Conservation (phyloP, 192 early-diverging fungal species). For the Anaeromyces robustus region DNA sequence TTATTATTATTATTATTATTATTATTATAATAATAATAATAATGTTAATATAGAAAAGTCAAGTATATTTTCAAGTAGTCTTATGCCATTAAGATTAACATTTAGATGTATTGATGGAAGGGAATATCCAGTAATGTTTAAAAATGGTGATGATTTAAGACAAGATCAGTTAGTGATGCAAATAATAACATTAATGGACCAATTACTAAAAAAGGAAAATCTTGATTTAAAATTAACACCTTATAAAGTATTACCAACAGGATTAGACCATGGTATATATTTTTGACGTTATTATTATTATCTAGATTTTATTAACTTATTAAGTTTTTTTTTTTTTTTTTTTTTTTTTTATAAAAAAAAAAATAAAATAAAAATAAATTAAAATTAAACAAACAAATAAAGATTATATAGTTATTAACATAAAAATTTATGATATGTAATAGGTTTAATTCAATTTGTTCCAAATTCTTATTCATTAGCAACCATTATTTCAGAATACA, state of each 20-base stretch:
- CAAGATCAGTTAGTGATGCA: slow-evolving; percentile 99
- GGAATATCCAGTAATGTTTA: slow-evolving; percentile 92
- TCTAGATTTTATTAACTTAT: too few species aligned
- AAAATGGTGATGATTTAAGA: slow-evolving; percentile 89
- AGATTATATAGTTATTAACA: not conserved
- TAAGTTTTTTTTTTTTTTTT: too few species aligned
- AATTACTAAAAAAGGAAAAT: slow-evolving; percentile 85
- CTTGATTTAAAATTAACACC: slow-evolving; percentile 84
- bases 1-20: not conserved
- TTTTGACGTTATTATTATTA: too few species aligned
- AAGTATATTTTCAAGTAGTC: slow-evolving; percentile 75
- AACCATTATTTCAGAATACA: slow-evolving; percentile 70
- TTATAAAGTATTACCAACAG: slow-evolving; percentile 91
- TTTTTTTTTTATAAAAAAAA: too few species aligned
- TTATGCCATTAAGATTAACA: slow-evolving; percentile 72
- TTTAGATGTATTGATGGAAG: slow-evolving; percentile 71
- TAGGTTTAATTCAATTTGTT: slow-evolving; percentile 80
- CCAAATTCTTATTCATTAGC: slow-evolving; percentile 69
- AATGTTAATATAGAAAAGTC: slow-evolving; percentile 39
- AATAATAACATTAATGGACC: slow-evolving; percentile 94
- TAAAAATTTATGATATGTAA: not conserved
- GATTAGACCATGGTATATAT: slow-evolving; percentile 67
- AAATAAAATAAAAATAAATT: too few species aligned
- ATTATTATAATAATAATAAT: not conserved
- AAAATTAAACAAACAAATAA: too few species aligned